Percentiles rank a stretch among this genome's conserved stretches.
These are phyloP conservation scores for Cytospora paraplurivora DNA, from an alignment of 2,329 filamentous ascomycete genomes.

Conservation along the genomic window DNA sequence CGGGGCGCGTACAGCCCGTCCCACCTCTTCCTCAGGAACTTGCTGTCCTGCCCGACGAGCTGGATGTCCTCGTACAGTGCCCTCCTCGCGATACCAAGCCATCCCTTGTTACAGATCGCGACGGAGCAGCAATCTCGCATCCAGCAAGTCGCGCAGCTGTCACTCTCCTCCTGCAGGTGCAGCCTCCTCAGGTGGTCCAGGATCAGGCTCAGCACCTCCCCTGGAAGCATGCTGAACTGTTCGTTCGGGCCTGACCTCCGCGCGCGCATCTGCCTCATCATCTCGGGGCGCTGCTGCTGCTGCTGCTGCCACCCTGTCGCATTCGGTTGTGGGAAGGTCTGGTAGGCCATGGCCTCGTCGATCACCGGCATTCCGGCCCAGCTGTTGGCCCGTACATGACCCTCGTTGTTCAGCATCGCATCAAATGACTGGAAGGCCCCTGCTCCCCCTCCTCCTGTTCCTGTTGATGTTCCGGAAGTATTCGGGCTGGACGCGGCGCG, in stretches of 20 bases:
- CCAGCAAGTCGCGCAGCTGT: conserved; percentile 65
- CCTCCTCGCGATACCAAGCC: conserved; percentile 52
- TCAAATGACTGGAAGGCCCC: conserved; percentile 44
- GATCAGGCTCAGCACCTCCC: conserved; percentile 62
- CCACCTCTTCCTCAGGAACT: conserved; percentile 58
- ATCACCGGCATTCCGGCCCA: conserved; percentile 36
- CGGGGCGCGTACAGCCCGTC: conserved; percentile 56
- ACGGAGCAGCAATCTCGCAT: conserved; percentile 62
- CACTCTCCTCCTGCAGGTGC: conserved; percentile 51
- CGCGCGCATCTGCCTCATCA: conserved; percentile 35
- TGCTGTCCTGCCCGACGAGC: conserved; percentile 59
- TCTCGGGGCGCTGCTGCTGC: conserved; percentile 18
- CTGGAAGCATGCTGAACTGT: conserved; percentile 56
- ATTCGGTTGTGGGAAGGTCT: conserved; percentile 9
- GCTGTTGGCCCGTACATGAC: conserved; percentile 33
- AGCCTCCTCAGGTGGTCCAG: conserved; percentile 53
- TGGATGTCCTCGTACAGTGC: conserved; percentile 62
- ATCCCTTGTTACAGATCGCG: conserved; percentile 53
- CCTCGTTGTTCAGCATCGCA: conserved; percentile 30
- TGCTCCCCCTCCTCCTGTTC: neutral
- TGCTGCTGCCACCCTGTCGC: conserved; percentile 16
- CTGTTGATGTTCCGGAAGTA: neutral
- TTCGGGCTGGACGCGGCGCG: conserved; percentile 23
- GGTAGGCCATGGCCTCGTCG: conserved; percentile 27
- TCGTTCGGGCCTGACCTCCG: conserved; percentile 49